Evolutionary conservation across 805 yeast species (phyloP), one percentile per base, ranked within the genome.

Genomic region (Yarrowia sp.): DNA sequence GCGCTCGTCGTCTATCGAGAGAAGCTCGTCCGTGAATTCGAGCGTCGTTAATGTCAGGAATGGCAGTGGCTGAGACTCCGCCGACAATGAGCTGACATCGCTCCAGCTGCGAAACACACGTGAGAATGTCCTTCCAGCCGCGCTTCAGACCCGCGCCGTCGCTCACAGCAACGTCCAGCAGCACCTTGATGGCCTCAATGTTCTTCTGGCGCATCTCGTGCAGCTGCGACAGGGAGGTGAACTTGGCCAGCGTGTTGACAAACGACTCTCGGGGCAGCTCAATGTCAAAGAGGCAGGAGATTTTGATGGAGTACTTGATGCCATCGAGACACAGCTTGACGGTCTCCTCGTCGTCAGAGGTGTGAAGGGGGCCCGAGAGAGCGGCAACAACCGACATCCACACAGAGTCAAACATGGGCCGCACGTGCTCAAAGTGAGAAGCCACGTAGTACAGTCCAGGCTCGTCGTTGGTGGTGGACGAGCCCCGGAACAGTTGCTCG

Each of bases 351-450:
- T 88, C 92, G 20, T 82, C 84, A 70, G 89, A 87, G 67, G 92
- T 97, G 75, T 89, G 92, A 80, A 93, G 92, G 7, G 97, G 96
- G 3, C 96, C 94, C 0, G 98, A 92, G 61, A 95, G 82, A 0
- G 96, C 98, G 8, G 98, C 98, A 71, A 95, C 82, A 58, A 95
- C 85, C 0, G 98, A 92, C 97, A 96, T 93, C 99, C 99, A 95
- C 52, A 90, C 80, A 17, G 91, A 91, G 73, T 94, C 97, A 79
- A 95, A 94, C 75, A 96, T 91, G 0, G 98, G 93, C 75, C 85
- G 89, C 15, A 94, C 97, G 75, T 94, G 97, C 72, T 92, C 96
- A 15, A 90, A 85, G 74, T 90, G 94, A 1, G 92, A 85, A 0
- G 98, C 98, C 19, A 88, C 86, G 76, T 91, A 91, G 75, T 87